Evolutionary conservation across 1,139 yeast species (phyloP), one percentile per base, ranked within the genome.

Genomic region (Dujonia santamariae): DNA sequence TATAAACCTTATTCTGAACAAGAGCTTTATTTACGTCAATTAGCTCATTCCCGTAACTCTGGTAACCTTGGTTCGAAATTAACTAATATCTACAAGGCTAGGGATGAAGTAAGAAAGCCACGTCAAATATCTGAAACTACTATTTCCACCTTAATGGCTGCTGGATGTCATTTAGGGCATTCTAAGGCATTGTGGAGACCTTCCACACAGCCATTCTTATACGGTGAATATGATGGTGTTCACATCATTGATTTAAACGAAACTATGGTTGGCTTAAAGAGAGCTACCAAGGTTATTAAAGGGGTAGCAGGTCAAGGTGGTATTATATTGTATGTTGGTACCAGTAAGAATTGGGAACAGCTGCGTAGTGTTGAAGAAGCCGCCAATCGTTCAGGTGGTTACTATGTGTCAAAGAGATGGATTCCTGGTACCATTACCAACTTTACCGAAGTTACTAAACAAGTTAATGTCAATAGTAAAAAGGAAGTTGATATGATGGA

Each of bases 121-220:
- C 66, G 71, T 22, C 52, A 69, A 21, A 66, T 78, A 17, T 62
- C 72, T 21, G 77, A 83, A 39, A 56, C 85, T 9, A 71, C 92
- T 2, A 64, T 87, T 22, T 66, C 85, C 19, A 78, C 80, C 38
- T 70, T 90, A 36, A 57, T 90, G 59, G 95, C 97, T 4, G 87
- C 97, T 0, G 97, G 97, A 30, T 92, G 92, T 34, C 98, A 92
- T 59, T 67, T 92, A 47, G 98, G 98, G 19, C 97, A 92, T 51
- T 75, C 96, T 4, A 83, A 80, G 25, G 68, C 85, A 4, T 65
- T 82, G 46, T 84, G 85, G 76, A 79, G 95, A 48, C 80, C 92
- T n/a, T 75, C 84, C 23, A 85, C 90, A 30, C 95, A 88, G 58
- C 94, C 95, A 9, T 92, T 72, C 56, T 75, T 92, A 34, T 84